Base-by-base conservation (phyloP, 2,329 filamentous ascomycete species). In the Talaromyces sp. region DNA sequence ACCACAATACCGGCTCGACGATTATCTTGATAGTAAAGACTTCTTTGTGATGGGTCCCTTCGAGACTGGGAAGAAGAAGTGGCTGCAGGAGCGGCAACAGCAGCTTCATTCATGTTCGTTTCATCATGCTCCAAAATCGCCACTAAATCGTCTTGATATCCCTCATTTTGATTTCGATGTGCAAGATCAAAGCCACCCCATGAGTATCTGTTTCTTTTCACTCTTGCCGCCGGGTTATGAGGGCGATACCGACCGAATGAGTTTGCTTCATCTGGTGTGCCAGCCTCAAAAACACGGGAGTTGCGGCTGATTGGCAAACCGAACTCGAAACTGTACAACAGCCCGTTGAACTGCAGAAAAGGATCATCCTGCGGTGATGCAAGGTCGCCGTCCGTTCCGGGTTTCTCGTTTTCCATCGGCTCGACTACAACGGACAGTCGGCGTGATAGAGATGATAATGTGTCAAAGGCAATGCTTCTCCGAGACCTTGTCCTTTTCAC, bases 101-200 rank as follows among this genome's bases (percentile, higher is more conserved):
- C 10, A 41, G 13, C 11, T 9, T 22, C 52, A 33, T 54, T 40
- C 40, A 35, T 43, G 7, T 54, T 45, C 11, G 28, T 36, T 17
- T 54, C 52, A n/a, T 54, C 52, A 43, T 54, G 52, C 28, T 54
- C 52, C 52, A 54, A 54, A n/a, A 54, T 54, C 7, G 52, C 39
- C 10, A 54, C 33, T 28, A 54, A n/a, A n/a, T 54, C 52, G 31
- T 54, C 52, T 25, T 40, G 52, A 11, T 21, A 28, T 19, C 35
- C 28, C 7, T 19, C 13, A 21, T 43, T 0, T 43, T 31, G 21
- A 54, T 21, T 54, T 25, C 52, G 17, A 41, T 54, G 39, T 7
- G 39, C 52, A 54, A 54, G 52, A 7, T 54, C 52, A 36, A 54
- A 54, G 11, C 52, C 52, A 10, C 37, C 52, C 52, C 52, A 54